Conservation (phyloP, 2,329 filamentous ascomycete species). For the Fusarium ramigenum region DNA sequence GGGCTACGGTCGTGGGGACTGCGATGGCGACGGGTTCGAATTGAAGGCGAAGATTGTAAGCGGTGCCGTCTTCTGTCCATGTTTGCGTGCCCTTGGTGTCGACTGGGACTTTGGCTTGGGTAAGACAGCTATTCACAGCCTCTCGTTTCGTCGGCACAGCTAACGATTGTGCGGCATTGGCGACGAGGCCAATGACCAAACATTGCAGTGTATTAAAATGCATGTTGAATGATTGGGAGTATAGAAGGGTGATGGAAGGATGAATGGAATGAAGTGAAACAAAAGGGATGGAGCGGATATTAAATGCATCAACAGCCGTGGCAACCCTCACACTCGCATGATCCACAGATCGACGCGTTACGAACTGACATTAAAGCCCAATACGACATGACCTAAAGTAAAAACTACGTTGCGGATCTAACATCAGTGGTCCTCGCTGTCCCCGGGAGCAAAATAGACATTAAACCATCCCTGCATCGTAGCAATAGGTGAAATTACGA, state of each 20-base stretch:
- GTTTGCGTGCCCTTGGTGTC: constrained; percentile 24
- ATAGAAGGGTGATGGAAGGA: neutral
- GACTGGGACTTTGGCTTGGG: constrained; percentile 40
- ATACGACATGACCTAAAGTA: constrained; percentile 14
- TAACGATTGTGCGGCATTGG: neutral
- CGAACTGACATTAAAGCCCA: neutral
- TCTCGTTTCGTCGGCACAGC: constrained; percentile 37
- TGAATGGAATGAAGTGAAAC: neutral
- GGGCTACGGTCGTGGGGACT: constrained; percentile 46
- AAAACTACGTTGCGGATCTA: neutral
- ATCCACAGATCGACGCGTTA: constrained; percentile 18
- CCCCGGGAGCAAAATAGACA: neutral
- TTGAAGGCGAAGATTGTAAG: constrained; percentile 48
- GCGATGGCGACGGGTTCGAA: constrained; percentile 47
- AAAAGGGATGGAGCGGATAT: neutral
- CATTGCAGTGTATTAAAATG: neutral
- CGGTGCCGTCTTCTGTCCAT: constrained; percentile 48
- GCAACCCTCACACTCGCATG: neutral
- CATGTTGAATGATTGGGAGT: neutral
- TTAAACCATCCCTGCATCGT: neutral
- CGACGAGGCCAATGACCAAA: neutral
- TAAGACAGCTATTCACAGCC: constrained; percentile 43
- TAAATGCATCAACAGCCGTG: neutral
- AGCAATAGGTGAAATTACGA: neutral
- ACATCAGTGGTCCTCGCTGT: neutral